Percentiles rank a stretch among this genome's conserved stretches.
Conservation (phyloP, 225 moss, liverwort and hornwort genomes). For the Sphagnum tenellum region DNA sequence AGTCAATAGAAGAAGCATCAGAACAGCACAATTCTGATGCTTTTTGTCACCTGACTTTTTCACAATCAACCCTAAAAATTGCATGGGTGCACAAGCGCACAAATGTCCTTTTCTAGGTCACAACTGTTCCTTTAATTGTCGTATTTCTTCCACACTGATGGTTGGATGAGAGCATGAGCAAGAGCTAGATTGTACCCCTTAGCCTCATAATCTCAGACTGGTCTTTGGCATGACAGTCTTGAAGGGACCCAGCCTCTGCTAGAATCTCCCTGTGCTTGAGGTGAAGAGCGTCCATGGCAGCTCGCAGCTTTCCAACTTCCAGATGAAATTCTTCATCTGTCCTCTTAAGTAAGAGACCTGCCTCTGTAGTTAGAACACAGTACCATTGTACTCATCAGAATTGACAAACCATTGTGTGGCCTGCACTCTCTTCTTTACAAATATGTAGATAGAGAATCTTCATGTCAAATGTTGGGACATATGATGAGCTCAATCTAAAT, state of each 20-base stretch:
- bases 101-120: conserved; percentile 5
- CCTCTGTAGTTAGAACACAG: conserved; percentile 32
- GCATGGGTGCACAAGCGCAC: not conserved
- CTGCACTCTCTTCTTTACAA: no score
- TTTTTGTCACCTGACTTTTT: no score
- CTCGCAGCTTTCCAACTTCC: conserved; percentile 52
- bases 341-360: conserved; percentile 43
- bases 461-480: no score
- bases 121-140: not conserved
- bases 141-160: no score
- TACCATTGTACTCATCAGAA: not conserved
- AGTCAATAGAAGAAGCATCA: not conserved
- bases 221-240: conserved; percentile 71
- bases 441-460: no score
- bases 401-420: not conserved
- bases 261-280: conserved; percentile 74
- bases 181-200: conserved; percentile 28
- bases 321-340: conserved; percentile 60
- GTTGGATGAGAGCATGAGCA: conserved; percentile 2
- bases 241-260: conserved; percentile 49
- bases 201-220: conserved; percentile 66
- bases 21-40: no score
- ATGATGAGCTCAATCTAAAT: no score
- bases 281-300: conserved; percentile 65
- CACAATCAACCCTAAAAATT: not conserved